Evolutionary conservation across 176 grass and related monocot species (phyloP).

Genomic region (Stipa capillata): DNA sequence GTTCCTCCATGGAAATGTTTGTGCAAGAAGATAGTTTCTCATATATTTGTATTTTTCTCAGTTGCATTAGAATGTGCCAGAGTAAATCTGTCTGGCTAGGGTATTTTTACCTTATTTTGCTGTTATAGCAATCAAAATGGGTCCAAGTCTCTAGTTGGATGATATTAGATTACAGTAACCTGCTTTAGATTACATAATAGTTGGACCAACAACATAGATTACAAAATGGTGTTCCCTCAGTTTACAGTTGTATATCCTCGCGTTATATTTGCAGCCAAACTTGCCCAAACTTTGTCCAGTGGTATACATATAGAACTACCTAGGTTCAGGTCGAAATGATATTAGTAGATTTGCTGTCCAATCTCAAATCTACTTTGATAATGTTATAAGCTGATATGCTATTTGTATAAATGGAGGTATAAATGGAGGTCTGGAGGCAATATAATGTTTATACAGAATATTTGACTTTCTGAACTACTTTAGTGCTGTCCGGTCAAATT

Average conservation of each 20-base stretch:
- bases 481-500: not conserved
- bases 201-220: not conserved
- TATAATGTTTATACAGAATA: not conserved
- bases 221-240: not conserved
- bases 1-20: not conserved
- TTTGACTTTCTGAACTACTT: not conserved
- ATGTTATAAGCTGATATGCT: not conserved
- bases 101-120: not conserved
- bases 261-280: not conserved
- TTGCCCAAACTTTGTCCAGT: not conserved
- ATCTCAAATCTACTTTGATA: not conserved
- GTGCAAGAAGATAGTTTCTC: not conserved
- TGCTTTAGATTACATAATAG: not conserved
- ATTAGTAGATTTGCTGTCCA: not conserved
- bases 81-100: not conserved
- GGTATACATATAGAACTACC: not conserved
- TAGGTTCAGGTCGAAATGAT: not conserved
- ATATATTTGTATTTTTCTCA: not conserved
- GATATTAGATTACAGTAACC: not conserved
- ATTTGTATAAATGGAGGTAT: too few species aligned
- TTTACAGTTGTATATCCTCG: not conserved
- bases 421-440: not conserved
- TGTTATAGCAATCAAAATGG: not conserved
- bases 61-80: not conserved
- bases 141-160: not conserved